These are phyloP conservation scores for Citrus australasica DNA, from an alignment of 345 rosid species.

Conservation along the genomic window DNA sequence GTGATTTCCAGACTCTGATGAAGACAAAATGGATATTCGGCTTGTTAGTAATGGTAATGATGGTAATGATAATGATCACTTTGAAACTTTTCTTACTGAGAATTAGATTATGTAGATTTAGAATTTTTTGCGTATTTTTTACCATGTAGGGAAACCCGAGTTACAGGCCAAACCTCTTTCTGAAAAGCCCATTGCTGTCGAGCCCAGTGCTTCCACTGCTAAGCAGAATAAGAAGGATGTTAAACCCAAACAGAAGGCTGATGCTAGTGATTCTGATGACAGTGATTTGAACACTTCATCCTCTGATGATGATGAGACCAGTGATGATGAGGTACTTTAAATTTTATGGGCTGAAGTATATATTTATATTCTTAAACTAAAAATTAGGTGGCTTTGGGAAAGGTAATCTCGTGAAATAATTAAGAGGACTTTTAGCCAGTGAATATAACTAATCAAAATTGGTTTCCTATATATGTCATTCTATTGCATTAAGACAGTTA, in stretches of 20 bases:
- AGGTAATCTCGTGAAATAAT: background rate
- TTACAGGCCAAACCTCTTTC: slow-evolving; percentile 15
- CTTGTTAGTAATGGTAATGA: slow-evolving; percentile 27
- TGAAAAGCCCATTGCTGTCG: slow-evolving; percentile 6
- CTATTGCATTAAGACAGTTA: background rate
- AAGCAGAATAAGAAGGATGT: slow-evolving; percentile 44
- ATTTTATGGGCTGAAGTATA: background rate
- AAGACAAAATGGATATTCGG: slow-evolving; percentile 14
- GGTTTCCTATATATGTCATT: background rate
- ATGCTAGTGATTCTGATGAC: slow-evolving; percentile 26
- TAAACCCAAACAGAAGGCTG: slow-evolving; percentile 22
- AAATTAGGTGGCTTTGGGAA: slow-evolving; percentile 9
- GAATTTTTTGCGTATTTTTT: background rate
- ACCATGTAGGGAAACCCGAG: slow-evolving; percentile 25
- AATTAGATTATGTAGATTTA: background rate
- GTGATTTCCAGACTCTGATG: slow-evolving; percentile 24
- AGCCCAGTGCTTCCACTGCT: slow-evolving; percentile 17
- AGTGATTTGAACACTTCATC: slow-evolving; percentile 13
- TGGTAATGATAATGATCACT: slow-evolving; percentile 20
- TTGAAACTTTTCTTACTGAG: background rate
- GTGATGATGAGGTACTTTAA: slow-evolving; percentile 39
- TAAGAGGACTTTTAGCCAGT: background rate
- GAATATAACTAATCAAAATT: background rate
- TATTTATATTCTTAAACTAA: slow-evolving; percentile 17
- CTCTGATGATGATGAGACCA: slow-evolving; percentile 35